Conservation (phyloP, 208 protist genomes). For the Crithidia sp. region DNA sequence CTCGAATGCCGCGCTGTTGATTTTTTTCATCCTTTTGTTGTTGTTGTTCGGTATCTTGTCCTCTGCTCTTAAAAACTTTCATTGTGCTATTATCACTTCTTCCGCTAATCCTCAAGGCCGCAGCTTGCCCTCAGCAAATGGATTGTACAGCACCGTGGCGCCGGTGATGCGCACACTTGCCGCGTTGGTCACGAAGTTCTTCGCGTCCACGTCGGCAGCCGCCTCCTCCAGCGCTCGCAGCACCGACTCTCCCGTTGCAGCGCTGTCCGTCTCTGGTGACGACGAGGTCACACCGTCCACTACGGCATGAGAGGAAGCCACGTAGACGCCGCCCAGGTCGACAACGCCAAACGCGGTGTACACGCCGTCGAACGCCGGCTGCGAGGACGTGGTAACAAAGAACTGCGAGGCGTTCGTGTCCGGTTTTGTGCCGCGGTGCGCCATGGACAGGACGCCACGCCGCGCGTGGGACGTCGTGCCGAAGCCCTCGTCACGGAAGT, state of each 20-base stretch:
- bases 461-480: conserved; percentile 85
- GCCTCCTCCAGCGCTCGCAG: conserved; percentile 60
- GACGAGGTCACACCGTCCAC: conserved; percentile 1
- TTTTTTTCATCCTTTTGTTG: no score
- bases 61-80: neutral
- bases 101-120: neutral
- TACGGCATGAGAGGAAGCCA: neutral
- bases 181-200: conserved; percentile 56
- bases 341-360: conserved; percentile 97
- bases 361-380: conserved; percentile 77
- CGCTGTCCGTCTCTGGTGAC: neutral
- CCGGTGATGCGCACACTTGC: conserved; percentile 47
- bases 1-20: no score
- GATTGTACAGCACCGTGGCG: conserved; percentile 81
- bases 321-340: conserved; percentile 45
- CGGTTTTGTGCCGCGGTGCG: conserved; percentile 89
- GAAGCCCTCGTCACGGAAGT: conserved; percentile 91
- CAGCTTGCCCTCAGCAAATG: conserved; percentile 73
- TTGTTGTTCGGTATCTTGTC: neutral
- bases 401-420: conserved; percentile 93
- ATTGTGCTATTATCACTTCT: neutral
- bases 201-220: conserved; percentile 46
- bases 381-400: conserved; percentile 76
- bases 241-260: conserved; percentile 48
- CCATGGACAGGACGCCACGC: conserved; percentile 95